Conservation (phyloP, 352 stramenopile species). For the Phytophthora colocasiae region DNA sequence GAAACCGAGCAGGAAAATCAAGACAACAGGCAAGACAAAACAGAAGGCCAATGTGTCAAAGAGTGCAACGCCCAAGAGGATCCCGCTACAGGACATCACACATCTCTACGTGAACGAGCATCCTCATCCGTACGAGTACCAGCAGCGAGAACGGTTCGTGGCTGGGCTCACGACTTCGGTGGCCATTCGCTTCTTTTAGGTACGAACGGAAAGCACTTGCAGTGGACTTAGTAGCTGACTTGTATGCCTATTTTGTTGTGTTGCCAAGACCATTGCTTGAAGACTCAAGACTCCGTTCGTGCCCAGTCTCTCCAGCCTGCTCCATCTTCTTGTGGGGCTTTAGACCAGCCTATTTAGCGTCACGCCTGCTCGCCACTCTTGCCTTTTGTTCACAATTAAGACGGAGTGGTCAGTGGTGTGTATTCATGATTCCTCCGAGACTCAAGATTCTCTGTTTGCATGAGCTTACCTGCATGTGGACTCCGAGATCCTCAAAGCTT, state of each 20-base stretch:
- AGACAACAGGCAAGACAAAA: constrained; percentile 7
- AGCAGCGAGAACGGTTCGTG: constrained; percentile 28
- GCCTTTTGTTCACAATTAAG: constrained; percentile 4
- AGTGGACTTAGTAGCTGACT: background rate
- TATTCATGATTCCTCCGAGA: constrained; percentile 18
- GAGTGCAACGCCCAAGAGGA: constrained; percentile 40
- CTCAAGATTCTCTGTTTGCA: constrained; percentile 9
- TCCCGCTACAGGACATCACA: constrained; percentile 72
- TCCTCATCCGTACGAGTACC: constrained; percentile 18
- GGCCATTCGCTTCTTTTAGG: constrained; percentile 61
- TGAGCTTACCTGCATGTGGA: constrained; percentile 11
- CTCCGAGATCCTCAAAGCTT: constrained; percentile 17
- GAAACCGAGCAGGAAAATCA: constrained; percentile 24
- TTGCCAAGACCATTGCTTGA: constrained; percentile 12
- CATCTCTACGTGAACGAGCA: constrained; percentile 65
- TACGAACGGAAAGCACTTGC: constrained; percentile 1
- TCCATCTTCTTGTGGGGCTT: constrained; percentile 12
- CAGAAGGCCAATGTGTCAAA: constrained; percentile 29
- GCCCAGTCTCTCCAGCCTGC: constrained; percentile 10
- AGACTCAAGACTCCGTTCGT: background rate
- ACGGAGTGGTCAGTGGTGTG: constrained; percentile 17
- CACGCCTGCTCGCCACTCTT: constrained; percentile 16
- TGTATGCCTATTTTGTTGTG: constrained; percentile 14
- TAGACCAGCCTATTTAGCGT: constrained; percentile 43
- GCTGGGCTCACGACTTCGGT: constrained; percentile 47